A percentile compares a stretch with the other conserved stretches of the same genome.
These are phyloP conservation scores for Corchorus olitorius DNA, from an alignment of 345 rosid species.

Conservation along the genomic window DNA sequence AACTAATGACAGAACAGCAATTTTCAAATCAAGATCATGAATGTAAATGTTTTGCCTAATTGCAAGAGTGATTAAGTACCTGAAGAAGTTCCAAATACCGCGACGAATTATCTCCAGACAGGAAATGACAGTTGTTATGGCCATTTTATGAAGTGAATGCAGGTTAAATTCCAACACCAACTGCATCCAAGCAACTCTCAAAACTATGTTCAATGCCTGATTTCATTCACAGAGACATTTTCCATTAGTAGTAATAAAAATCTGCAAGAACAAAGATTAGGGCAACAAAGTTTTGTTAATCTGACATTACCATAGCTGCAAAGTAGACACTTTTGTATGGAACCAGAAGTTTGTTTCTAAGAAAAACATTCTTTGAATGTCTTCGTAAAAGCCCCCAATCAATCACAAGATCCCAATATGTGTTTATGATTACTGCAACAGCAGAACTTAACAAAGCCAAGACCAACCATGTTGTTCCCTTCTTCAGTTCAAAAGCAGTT, in stretches of 20 bases:
- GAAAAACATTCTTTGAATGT: constrained; percentile 56
- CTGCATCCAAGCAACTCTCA: constrained; percentile 75
- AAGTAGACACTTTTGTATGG: constrained; percentile 69
- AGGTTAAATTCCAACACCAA: constrained; percentile 55
- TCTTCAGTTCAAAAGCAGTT: constrained; percentile 58
- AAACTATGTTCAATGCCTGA: constrained; percentile 53
- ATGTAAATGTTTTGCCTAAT: neutral
- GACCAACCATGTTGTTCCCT: constrained; percentile 57
- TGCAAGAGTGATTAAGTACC: constrained; percentile 32
- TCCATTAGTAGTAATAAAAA: neutral
- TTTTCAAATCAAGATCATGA: neutral
- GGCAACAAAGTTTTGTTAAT: neutral
- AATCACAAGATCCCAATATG: constrained; percentile 69
- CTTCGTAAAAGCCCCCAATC: constrained; percentile 80
- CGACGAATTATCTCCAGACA: constrained; percentile 70
- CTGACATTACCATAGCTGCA: constrained; percentile 58
- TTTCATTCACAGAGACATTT: constrained; percentile 10
- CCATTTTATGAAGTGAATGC: constrained; percentile 47
- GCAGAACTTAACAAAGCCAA: constrained; percentile 67
- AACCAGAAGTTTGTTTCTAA: constrained; percentile 64
- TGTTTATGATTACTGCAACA: constrained; percentile 44
- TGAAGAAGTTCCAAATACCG: constrained; percentile 82
- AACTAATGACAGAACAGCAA: neutral
- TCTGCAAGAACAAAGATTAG: neutral
- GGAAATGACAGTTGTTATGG: constrained; percentile 42